Conservation (phyloP, 495 filamentous ascomycete species). For the Tuber umbilicatum region DNA sequence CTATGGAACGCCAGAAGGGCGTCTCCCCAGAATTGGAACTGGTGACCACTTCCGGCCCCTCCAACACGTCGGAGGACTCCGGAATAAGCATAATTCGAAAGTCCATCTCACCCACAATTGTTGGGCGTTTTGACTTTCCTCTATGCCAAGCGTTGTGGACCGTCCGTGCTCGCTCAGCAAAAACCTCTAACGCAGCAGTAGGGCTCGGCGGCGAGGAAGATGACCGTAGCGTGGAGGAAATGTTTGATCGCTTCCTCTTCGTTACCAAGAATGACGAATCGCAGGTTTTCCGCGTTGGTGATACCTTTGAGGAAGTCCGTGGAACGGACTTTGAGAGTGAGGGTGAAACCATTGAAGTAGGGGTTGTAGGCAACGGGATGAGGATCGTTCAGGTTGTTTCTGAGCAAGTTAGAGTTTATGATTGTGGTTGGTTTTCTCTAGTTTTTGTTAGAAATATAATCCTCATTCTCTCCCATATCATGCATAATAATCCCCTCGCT, state of each 20-base stretch:
- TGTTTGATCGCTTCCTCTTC: conserved; percentile 64
- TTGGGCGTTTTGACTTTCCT: conserved; percentile 57
- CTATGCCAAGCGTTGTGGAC: conserved; percentile 50
- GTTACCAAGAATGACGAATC: conserved; percentile 55
- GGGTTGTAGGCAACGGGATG: conserved; percentile 63
- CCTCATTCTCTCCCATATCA: not conserved
- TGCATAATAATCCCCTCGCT: not conserved
- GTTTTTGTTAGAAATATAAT: conserved; percentile 6
- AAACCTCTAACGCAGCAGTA: conserved; percentile 16
- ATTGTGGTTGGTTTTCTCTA: conserved; percentile 58
- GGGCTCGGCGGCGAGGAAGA: conserved; percentile 36
- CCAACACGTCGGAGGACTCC: conserved; percentile 51
- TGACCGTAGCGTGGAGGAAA: conserved; percentile 44
- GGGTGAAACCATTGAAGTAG: conserved; percentile 73
- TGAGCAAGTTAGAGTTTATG: conserved; percentile 78
- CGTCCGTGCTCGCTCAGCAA: conserved; percentile 44
- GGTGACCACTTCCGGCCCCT: conserved; percentile 63
- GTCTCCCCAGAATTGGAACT: conserved; percentile 59
- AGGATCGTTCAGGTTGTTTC: conserved; percentile 78
- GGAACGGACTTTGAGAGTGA: conserved; percentile 85
- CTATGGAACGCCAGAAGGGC: conserved; percentile 48
- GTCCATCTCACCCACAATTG: conserved; percentile 60
- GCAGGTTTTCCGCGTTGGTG: conserved; percentile 41
- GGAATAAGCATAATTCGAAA: conserved; percentile 67
- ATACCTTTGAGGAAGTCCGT: conserved; percentile 58